Evolutionary conservation across 345 rosid species (phyloP).

Genomic region (Salix exigua): DNA sequence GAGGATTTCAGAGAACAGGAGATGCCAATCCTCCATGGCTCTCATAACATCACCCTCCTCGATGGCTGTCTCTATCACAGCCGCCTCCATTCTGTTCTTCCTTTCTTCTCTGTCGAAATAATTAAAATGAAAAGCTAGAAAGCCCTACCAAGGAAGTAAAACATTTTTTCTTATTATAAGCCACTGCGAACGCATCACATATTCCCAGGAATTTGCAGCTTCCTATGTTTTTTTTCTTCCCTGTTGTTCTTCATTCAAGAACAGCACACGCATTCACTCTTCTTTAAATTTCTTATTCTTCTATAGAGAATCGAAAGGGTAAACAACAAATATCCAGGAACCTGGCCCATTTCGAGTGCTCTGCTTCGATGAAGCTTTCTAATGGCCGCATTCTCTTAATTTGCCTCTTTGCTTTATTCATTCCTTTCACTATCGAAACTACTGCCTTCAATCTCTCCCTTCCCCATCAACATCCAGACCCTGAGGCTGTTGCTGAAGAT

Average conservation of each 20-base stretch:
- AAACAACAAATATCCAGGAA: background rate
- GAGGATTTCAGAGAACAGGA: background rate
- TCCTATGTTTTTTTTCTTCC: slow-evolving; percentile 18
- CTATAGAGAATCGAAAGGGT: slow-evolving; percentile 10
- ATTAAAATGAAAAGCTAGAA: background rate
- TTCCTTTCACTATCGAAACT: background rate
- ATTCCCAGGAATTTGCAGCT: slow-evolving; percentile 23
- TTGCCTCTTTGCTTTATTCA: background rate
- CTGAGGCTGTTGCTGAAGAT: slow-evolving; percentile 19
- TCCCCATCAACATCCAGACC: slow-evolving; percentile 21
- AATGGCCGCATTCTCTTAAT: slow-evolving; percentile 37
- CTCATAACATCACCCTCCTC: background rate
- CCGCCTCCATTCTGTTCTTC: slow-evolving; percentile 8
- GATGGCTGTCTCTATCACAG: background rate
- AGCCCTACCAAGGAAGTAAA: background rate
- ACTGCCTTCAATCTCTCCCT: slow-evolving; percentile 20
- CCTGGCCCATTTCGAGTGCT: slow-evolving; percentile 5
- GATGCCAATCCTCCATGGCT: background rate
- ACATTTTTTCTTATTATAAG: background rate
- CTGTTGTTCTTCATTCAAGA: slow-evolving; percentile 8
- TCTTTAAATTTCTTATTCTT: background rate
- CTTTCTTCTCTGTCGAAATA: slow-evolving; percentile 16
- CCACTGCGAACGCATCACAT: slow-evolving; percentile 17
- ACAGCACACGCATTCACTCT: background rate
- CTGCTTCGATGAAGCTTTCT: slow-evolving; percentile 33